phyloP scores from a whole-genome alignment of 257 asterid genomes.

The Solanum chiquidenum region DNA sequence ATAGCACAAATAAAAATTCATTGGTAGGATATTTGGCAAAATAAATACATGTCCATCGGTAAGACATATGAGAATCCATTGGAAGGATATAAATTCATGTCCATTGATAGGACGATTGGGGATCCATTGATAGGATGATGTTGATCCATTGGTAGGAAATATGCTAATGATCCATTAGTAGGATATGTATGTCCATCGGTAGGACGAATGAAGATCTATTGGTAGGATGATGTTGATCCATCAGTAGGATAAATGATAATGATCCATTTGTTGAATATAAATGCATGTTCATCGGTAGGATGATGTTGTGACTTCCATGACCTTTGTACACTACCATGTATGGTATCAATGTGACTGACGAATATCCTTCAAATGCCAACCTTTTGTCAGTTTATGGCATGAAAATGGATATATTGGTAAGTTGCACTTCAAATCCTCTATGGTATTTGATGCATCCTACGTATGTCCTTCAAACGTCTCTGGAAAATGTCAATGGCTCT shows the following conservation, averaged over 20 bases:
- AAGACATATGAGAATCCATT: no score
- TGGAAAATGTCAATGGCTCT: neutral
- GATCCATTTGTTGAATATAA: neutral
- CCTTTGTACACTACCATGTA: neutral
- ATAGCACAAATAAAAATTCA: no score
- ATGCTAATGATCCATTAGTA: no score
- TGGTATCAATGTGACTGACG: neutral
- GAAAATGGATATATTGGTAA: neutral
- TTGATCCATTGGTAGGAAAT: no score
- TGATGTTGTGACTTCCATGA: neutral
- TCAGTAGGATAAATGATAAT: neutral
- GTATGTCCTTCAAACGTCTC: neutral
- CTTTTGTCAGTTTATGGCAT: neutral
- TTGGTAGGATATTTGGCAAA: no score
- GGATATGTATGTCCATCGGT: no score
- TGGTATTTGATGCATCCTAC: neutral
- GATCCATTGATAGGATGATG: neutral
- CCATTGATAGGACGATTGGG: no score
- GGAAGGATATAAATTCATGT: no score
- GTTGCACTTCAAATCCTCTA: neutral
- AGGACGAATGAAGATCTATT: no score
- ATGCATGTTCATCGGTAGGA: neutral
- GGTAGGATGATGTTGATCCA: no score
- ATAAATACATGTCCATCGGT: no score
- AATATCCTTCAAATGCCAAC: neutral